A percentile compares a stretch with the other conserved stretches of the same genome.
phyloP scores from a whole-genome alignment of 1,139 yeast species.

The Eremothecium gossypii region DNA sequence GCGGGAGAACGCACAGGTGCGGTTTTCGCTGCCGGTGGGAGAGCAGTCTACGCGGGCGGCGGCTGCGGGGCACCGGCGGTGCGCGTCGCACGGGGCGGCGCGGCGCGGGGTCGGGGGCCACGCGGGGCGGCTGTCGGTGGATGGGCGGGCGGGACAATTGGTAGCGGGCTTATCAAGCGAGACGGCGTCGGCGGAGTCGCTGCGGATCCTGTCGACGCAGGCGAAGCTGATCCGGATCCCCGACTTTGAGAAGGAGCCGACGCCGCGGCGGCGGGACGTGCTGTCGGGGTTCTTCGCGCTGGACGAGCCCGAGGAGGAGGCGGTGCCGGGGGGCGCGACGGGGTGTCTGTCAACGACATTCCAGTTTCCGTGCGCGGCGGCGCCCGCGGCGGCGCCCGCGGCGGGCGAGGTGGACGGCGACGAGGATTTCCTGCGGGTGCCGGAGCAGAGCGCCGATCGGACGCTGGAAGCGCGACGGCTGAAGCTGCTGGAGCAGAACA shows the following conservation, averaged over 20 bases:
- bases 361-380: not conserved
- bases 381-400: not conserved
- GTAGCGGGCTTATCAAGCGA: not conserved
- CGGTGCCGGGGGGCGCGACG: not conserved
- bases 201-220: conserved; percentile 23
- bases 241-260: conserved; percentile 15
- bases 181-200: conserved; percentile 8
- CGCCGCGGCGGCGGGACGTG: conserved; percentile 14
- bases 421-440: conserved; percentile 16
- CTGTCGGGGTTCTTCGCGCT: conserved; percentile 22
- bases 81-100: too few relatives aligned
- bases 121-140: too few relatives aligned
- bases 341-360: not conserved
- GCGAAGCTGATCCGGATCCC: conserved; percentile 24
- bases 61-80: too few relatives aligned
- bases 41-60: not conserved
- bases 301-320: conserved; percentile 9
- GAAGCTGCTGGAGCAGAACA: conserved; percentile 10
- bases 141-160: too few relatives aligned
- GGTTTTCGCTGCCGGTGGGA: conserved; percentile 23
- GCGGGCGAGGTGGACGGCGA: conserved; percentile 2
- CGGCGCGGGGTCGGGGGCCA: too few relatives aligned
- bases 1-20: conserved; percentile 17
- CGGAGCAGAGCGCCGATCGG: conserved; percentile 9
- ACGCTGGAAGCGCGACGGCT: conserved; percentile 20